A percentile compares a stretch with the other conserved stretches of the same genome.
These are phyloP conservation scores for Xylaria sp. DNA, from an alignment of 2,329 filamentous ascomycete species.

Conservation along the genomic window DNA sequence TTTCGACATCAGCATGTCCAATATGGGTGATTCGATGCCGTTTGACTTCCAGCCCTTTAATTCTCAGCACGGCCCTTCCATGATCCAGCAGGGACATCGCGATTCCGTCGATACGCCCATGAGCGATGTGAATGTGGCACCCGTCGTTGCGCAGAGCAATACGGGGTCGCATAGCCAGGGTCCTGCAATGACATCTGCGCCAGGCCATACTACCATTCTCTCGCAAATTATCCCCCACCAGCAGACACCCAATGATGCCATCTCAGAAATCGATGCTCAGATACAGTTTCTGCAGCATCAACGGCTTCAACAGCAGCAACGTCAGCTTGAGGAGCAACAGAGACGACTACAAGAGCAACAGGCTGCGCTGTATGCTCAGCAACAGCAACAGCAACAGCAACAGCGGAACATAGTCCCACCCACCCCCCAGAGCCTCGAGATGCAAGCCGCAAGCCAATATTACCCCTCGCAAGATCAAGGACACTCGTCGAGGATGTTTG, in stretches of 20 bases:
- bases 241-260: constrained; percentile 55
- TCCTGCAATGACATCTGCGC: constrained; percentile 54
- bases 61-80: constrained; percentile 44
- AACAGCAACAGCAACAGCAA: constrained; percentile 44
- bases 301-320: constrained; percentile 65
- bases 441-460: constrained; percentile 67
- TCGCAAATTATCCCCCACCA: constrained; percentile 53
- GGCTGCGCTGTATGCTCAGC: constrained; percentile 54
- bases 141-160: constrained; percentile 45
- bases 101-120: constrained; percentile 58
- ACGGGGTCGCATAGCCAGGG: constrained; percentile 53
- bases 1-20: constrained; percentile 63
- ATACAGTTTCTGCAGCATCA: constrained; percentile 70
- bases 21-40: constrained; percentile 58
- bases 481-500: constrained; percentile 66
- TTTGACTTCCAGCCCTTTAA: constrained; percentile 67
- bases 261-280: constrained; percentile 67
- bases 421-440: constrained; percentile 80
- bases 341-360: constrained; percentile 49
- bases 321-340: constrained; percentile 63
- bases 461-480: constrained; percentile 63
- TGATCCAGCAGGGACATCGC: constrained; percentile 47
- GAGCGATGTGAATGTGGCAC: constrained; percentile 50
- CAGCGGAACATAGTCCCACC: constrained; percentile 70
- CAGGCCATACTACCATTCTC: constrained; percentile 53